Conservation (phyloP, 345 rosid species). For the Anastatica hierochuntica region DNA sequence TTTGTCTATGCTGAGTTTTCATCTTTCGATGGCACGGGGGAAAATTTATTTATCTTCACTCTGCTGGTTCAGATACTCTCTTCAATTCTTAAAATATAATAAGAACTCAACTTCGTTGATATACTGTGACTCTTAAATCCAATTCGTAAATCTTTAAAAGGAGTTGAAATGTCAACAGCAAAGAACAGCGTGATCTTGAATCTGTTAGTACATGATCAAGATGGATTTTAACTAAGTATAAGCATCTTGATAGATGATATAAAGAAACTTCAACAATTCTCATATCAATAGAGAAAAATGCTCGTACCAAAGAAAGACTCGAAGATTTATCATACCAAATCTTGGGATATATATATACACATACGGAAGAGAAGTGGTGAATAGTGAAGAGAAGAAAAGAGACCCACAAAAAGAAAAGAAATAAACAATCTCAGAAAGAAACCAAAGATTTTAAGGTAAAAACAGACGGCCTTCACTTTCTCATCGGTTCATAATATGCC, state of each 20-base stretch:
- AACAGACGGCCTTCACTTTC: conserved; percentile 15
- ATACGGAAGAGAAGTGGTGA: background rate
- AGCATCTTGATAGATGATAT: no score
- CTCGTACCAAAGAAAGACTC: conserved; percentile 5
- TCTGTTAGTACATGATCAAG: no score
- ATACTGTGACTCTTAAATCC: no score
- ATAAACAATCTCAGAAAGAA: background rate
- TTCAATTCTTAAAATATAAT: background rate
- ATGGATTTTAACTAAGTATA: no score
- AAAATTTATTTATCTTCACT: background rate
- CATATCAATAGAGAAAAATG: background rate
- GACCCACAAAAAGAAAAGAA: no score
- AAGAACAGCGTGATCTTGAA: no score
- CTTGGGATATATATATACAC: conserved; percentile 21
- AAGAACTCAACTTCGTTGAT: no score
- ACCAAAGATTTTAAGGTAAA: background rate
- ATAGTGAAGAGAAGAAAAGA: background rate
- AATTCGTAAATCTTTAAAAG: no score
- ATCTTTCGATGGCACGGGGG: no score
- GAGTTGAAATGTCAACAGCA: no score
- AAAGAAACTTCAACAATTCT: no score
- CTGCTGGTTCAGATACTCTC: background rate
- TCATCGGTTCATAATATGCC: conserved; percentile 16
- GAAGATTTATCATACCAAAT: conserved; percentile 18
- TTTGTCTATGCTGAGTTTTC: background rate